phyloP scores from a whole-genome alignment of 805 yeast species.

The Yamadazyma phyllophila region DNA sequence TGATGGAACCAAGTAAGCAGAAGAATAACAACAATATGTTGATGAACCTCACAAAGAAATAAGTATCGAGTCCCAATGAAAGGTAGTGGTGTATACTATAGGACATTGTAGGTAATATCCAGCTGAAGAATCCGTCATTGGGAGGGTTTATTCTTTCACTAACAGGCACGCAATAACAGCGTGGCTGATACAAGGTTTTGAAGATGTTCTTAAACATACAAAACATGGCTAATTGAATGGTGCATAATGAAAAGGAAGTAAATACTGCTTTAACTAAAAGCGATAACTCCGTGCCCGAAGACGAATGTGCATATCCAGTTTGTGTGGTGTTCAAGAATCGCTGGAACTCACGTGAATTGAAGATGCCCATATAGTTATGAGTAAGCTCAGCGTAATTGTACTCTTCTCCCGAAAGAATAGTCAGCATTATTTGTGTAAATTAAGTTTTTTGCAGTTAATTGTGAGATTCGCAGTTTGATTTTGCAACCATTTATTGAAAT shows the following conservation, averaged over 20 bases:
- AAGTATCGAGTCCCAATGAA: constrained; percentile 68
- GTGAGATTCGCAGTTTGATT: constrained; percentile 1
- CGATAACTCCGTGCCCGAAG: constrained; percentile 57
- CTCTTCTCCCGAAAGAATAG: constrained; percentile 15
- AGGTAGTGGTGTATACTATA: constrained; percentile 44
- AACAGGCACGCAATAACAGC: constrained; percentile 43
- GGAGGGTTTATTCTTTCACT: constrained; percentile 36
- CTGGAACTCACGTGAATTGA: constrained; percentile 27
- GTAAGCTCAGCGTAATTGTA: constrained; percentile 27
- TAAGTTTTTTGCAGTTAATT: neutral
- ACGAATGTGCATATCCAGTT: constrained; percentile 55
- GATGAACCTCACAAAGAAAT: constrained; percentile 66
- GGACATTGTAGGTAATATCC: constrained; percentile 49
- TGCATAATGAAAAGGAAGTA: constrained; percentile 53
- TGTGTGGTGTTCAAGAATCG: constrained; percentile 52
- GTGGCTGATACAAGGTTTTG: constrained; percentile 52
- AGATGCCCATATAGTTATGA: constrained; percentile 26
- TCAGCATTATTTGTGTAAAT: constrained; percentile 17
- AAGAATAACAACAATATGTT: constrained; percentile 51
- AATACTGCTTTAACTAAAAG: constrained; percentile 55
- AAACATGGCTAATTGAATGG: constrained; percentile 47
- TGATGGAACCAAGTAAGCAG: constrained; percentile 48
- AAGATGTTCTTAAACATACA: constrained; percentile 35
- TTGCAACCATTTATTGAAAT: constrained; percentile 4
- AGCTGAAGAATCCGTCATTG: constrained; percentile 47